Base-by-base conservation (phyloP, 192 early-diverging fungal species). In the Podila horticola region DNA sequence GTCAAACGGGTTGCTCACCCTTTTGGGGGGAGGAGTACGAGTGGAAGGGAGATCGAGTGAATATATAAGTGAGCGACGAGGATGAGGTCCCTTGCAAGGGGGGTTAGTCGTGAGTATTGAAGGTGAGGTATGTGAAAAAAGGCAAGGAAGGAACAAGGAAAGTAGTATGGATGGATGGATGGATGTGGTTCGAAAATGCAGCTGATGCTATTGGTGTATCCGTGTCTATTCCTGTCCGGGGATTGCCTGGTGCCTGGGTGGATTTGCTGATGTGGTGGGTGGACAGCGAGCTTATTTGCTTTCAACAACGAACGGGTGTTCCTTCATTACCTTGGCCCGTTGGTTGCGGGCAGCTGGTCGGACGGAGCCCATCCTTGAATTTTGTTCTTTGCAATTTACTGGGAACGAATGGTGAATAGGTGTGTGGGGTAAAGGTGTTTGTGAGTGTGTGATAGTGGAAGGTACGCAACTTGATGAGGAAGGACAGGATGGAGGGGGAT, bases 341-440 rank as follows among this genome's bases (percentile, higher is more conserved):
- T 79, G 75, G 55, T 79, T 79, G 20, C 75, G 69, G 59, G 64
- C 69, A 49, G 69, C 69, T 71, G 72, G 74, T 63, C 69, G 63
- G 58, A 69, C 74, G 68, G 72, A 82, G 69, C 60, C 68, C 69
- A 82, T 71, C 52, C 64, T 55, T 38, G 29, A 64, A 28, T 49
- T 64, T 58, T 63, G n/a, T 64, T 34, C 50, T 33, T 52, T n/a
- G n/a, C 13, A 34, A 33, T 34, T 24, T 24, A 58, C 22, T 17
- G 41, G 67, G 31, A n/a, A n/a, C n/a, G 58, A 48, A 38, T 50
- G 28, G 20, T 11, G 60, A 30, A 48, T 4, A 30, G 31, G 30
- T 20, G 19, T 58, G 9, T 76, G 58, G 20, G 51, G 31, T 26
- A 0, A 28, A 48, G 13, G n/a, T n/a, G n/a, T n/a, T n/a, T n/a